Base-by-base conservation (phyloP, 1,284 basidiomycete species). In the Xerocomus amazonicus region DNA sequence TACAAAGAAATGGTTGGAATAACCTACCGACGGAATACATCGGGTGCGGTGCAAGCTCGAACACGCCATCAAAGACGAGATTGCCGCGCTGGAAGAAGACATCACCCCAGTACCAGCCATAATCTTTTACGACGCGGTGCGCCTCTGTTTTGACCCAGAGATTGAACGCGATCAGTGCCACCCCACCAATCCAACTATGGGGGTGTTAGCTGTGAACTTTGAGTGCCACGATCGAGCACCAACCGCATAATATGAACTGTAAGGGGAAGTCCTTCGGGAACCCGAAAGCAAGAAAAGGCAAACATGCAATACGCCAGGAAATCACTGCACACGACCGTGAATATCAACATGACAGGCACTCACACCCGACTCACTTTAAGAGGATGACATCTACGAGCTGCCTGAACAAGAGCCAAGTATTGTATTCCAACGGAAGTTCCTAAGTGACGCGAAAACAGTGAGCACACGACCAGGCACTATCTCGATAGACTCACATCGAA, bases 111-210 rank as follows among this genome's bases (percentile, higher is more conserved):
- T 99, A 99, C 93, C 92, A 92, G 9, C 88, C 89, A 55, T 88
- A 90, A 57, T 89, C 86, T 58, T 97, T 97, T 54, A 99, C 94
- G 45, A 99, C 92, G 43, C 92, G 80, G 68, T 99, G 96, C 0
- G 96, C 96, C 63, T 99, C 96, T 12, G 92, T 88, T 71, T 99
- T 99, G 59, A 99, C 95, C 94, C 96, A 99, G 33, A 97, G 78
- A 68, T 99, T 99, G 78, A 99, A 98, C 35, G 80, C 79, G 63
- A 99, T 94, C 32, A 99, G 74, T 0, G 81, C 77, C 59, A 92
- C 71, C 12, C 97, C 96, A 12, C 85, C 85, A 38, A 89, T 68
- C 94, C 96, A 98, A 57, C 92, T 91, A 48, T 14, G 47, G 42
- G 31, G 28, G 4, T 28, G 37, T 60, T 31, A 59, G 40, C 19